Base-by-base conservation (phyloP, 768 basidiomycete species). In the Polyporus arcularius region DNA sequence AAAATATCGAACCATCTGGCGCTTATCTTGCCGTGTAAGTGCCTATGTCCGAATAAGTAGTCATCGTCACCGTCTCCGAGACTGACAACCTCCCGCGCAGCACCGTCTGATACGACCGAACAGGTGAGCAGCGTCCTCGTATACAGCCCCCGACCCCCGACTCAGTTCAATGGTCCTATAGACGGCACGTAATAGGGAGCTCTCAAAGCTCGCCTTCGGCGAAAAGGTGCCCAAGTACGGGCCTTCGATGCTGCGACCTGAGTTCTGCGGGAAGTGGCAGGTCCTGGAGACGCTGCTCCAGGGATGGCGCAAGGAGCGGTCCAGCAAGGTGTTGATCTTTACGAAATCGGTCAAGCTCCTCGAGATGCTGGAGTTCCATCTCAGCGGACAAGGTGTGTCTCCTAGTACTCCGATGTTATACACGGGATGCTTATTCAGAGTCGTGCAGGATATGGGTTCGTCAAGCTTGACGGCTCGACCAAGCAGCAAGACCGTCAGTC, bases 241-340 rank as follows among this genome's bases (percentile, higher is more conserved):
- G 1, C 76, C 81, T 9, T 85, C 88, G 0, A 85, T 89, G 73
- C 74, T 90, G 66, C 78, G 83, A 32, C 78, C 86, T 0, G 74
- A 82, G 39, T 86, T 84, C 55, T 96, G 94, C 63, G 94, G 94
- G 1, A 95, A 96, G 73, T 95, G 91, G 93, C 75, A 75, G 62
- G 92, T 92, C 0, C 76, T 95, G 8, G 80, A 87, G 59, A 76
- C 78, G 7, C 75, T 90, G 2, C 76, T 98, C 21, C 82, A 80
- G 49, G 82, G 87, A 47, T 87, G 88, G 83, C 81, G 82, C 67
- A 83, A 82, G 65, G 85, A 87, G 49, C 71, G 67, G 7, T 79
- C 82, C 0, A 95, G 92, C 74, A 98, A 97, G 75, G 93, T 97
- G 42, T 79, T 98, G 45, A 87, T 98, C 59, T 98, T 98, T 74